phyloP scores from a whole-genome alignment of 2,329 filamentous ascomycete species.

The Fusarium marasasianum region DNA sequence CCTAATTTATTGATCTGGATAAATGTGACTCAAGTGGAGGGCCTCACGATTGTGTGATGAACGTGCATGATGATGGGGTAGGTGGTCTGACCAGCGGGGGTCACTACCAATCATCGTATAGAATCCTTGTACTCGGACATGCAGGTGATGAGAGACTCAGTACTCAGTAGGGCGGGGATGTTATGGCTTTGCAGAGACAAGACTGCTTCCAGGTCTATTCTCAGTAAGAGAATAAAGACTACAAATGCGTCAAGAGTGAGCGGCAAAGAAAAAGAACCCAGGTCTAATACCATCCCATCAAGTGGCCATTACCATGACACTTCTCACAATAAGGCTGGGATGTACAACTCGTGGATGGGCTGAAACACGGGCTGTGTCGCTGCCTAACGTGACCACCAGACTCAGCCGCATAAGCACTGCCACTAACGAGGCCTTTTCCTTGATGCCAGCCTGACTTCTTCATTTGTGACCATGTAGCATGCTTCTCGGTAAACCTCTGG shows the following conservation, averaged over 20 bases:
- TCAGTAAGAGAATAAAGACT: too few species aligned
- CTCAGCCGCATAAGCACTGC: not conserved
- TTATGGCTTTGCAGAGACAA: too few species aligned
- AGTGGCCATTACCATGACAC: too few species aligned
- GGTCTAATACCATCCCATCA: rapidly evolving
- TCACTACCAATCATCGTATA: not conserved
- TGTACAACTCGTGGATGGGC: too few species aligned
- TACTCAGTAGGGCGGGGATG: not conserved
- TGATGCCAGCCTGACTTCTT: rapidly evolving
- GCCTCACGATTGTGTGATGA: not conserved
- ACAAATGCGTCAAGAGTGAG: too few species aligned
- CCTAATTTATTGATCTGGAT: too few species aligned
- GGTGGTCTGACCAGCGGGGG: not conserved
- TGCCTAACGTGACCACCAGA: not conserved
- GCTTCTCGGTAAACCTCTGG: not conserved
- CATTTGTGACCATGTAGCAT: not conserved
- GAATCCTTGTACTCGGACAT: not conserved
- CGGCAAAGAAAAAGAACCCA: not conserved
- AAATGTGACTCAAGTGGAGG: not conserved
- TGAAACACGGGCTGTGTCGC: not conserved
- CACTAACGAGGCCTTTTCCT: rapidly evolving
- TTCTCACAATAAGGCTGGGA: too few species aligned
- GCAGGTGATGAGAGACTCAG: not conserved
- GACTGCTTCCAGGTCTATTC: too few species aligned
- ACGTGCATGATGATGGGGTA: not conserved